Base-by-base conservation (phyloP, 805 yeast genomes). In the Yarrowia keelungensis region DNA sequence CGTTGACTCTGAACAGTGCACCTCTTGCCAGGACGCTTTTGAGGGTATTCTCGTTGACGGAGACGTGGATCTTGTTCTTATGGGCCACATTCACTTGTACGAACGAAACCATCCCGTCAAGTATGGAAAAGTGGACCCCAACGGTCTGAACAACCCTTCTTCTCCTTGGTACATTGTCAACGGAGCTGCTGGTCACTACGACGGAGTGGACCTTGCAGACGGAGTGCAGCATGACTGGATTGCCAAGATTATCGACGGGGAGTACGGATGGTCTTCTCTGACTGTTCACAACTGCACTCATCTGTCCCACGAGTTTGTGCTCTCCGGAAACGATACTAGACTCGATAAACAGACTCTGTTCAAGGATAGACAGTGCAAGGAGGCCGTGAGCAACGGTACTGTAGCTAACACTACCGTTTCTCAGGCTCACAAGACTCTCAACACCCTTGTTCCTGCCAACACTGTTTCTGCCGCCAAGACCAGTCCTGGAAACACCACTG, bases 231-330 rank as follows among this genome's bases (percentile, higher is more conserved):
- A 38, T 10, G 50, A 70, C 41, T 70, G 68, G 45, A 67, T 66
- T 15, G 56, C 68, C 26, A 69, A 49, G 45, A 46, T 51, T 32
- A 53, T 36, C 41, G 65, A 58, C 32, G 50, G 65, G 2, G 38
- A 56, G 11, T 74, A 69, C 45, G 78, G 78, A 8, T 76, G 78
- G 78, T 72, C 73, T 32, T 58, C 67, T 36, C 54, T 76, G 43
- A 75, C 76, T 2, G 74, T 76, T 50, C 78, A 76, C 70, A 76
- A 76, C 69, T 61, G 73, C 53, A 74, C 78, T 11, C 78, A 76
- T 49, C 47, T 76, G 41, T 73, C 77, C 19, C 77, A 76, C 62
- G 75, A 76, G 46, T 76, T 74, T 53, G 61, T 76, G 54, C 71
- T 75, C 12, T 69, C 74, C 12, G 69, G 64, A 26, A 74, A 75